These are phyloP conservation scores for Calycina herbarum DNA, from an alignment of 2,329 filamentous ascomycete genomes.

Conservation along the genomic window DNA sequence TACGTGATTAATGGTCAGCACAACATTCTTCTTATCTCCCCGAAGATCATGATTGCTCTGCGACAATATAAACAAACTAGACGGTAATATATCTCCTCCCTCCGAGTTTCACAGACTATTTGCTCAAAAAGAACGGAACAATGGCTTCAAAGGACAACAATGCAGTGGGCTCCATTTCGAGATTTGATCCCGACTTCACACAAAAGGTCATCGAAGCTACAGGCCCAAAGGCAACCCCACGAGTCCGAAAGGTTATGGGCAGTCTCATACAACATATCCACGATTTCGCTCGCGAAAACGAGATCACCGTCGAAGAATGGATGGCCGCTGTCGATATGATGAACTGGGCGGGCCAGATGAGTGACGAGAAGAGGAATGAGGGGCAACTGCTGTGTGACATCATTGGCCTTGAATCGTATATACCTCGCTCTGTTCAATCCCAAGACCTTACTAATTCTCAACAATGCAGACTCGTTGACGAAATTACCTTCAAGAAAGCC, in stretches of 20 bases:
- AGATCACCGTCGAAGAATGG: constrained; percentile 60
- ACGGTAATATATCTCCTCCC: no score
- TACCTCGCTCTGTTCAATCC: constrained; percentile 1
- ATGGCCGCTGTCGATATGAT: constrained; percentile 55
- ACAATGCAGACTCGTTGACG: constrained; percentile 43
- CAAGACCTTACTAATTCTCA: background rate
- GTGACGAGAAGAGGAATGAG: constrained; percentile 61
- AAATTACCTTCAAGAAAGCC: constrained; percentile 33
- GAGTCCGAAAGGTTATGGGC: constrained; percentile 55
- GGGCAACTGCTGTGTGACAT: constrained; percentile 64
- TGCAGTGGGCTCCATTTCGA: constrained; percentile 50
- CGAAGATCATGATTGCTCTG: no score
- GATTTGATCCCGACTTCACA: constrained; percentile 56
- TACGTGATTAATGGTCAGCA: constrained; percentile 1
- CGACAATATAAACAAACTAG: no score
- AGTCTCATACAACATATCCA: constrained; percentile 56
- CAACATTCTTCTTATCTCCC: background rate
- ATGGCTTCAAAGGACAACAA: constrained; percentile 45
- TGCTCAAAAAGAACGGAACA: background rate
- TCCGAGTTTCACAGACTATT: background rate
- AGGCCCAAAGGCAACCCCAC: constrained; percentile 58
- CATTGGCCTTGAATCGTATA: constrained; percentile 60
- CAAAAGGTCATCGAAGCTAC: constrained; percentile 60
- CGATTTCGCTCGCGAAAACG: constrained; percentile 58
- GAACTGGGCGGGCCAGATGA: constrained; percentile 64